Evolutionary conservation across 2,329 filamentous ascomycete genomes (phyloP).

Genomic region (Chrysoporthe cubensis): DNA sequence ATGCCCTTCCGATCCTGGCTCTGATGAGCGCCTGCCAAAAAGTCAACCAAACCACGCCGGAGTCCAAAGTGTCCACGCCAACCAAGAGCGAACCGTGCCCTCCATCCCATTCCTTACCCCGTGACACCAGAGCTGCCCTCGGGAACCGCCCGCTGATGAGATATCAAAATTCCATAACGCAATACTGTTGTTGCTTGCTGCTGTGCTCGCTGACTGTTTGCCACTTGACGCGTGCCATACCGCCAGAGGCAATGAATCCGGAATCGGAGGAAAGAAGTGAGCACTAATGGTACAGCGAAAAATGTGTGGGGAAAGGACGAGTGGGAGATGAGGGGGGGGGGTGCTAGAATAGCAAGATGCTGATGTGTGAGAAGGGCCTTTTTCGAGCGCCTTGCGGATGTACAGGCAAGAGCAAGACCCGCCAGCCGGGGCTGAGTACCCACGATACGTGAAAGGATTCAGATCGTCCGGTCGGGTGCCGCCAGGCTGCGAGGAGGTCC

Average conservation of each 20-base stretch:
- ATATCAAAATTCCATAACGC: constrained; percentile 11
- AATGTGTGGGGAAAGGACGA: constrained; percentile 2
- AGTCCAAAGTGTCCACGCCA: constrained; percentile 8
- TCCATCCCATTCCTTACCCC: not conserved
- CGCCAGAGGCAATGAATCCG: not conserved
- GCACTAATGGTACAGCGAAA: constrained; percentile 14
- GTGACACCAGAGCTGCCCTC: not conserved
- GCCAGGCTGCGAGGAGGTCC: not conserved
- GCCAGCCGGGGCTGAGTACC: not conserved
- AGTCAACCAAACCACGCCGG: constrained; percentile 2
- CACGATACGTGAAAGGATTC: no score
- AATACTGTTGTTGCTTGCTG: constrained; percentile 11
- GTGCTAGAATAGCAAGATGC: constrained; percentile 10
- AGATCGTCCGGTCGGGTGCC: no score
- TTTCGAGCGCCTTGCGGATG: constrained; percentile 8
- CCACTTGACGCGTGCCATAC: not conserved
- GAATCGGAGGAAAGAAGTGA: not conserved
- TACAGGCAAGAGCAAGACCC: not conserved
- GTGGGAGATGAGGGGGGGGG: constrained; percentile 16
- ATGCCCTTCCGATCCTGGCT: constrained; percentile 1
- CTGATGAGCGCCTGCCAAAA: constrained; percentile 8
- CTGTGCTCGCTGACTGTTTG: constrained; percentile 10
- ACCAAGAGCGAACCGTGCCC: not conserved
- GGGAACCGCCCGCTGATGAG: constrained; percentile 3
- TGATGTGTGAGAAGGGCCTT: constrained; percentile 3